Evolutionary conservation across 768 basidiomycete genomes (phyloP), one percentile per base, ranked within the genome.

Genomic region (Pulveroboletus frians): DNA sequence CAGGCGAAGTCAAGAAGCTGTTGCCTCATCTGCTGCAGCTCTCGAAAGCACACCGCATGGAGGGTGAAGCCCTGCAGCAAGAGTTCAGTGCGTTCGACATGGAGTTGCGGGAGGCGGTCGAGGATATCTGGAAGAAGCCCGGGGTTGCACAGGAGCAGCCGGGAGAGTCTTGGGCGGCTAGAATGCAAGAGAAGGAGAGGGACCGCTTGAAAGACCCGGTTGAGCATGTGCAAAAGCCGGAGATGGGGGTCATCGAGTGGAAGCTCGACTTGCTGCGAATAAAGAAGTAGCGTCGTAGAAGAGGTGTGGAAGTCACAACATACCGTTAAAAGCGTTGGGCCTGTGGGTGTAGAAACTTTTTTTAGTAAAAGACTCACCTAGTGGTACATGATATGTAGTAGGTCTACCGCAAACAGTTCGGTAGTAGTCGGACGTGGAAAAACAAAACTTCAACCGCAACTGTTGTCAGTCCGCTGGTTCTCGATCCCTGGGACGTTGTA

Each of bases 11-110:
- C 2, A 70, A 73, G 17, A 73, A 73, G 39, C 68, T 97, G 20
- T 69, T 95, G 9, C 89, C 90, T 4, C 87, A 92, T 62, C 71
- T 96, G 20, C 68, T 86, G 43, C 79, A 85, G 50, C 79, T 89
- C 49, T 81, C 84, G 0, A 51, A 73, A 5, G 79, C 78, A 34
- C 90, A 94, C 61, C 75, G 79, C 2, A 66, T 70, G n/a, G 85
- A 88, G 52, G 92, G 85, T 0, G 55, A 63, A 32, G 70, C 67
- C 2, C 68, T 96, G 49, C 91, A 95, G 63, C 58, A 68, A 5
- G 78, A 82, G 38, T 67, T 91, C 1, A 52, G 57, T 3, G 65
- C 67, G 0, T 85, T 94, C 51, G 77, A 83, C 52, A 55, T 52
- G 27, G 83, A 85, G 66, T 59, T 88, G 11, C 65, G 69, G 9